A percentile compares a stretch with the other conserved stretches of the same genome.
Conservation (phyloP, 257 asterid genomes). For the Ballota nigra region DNA sequence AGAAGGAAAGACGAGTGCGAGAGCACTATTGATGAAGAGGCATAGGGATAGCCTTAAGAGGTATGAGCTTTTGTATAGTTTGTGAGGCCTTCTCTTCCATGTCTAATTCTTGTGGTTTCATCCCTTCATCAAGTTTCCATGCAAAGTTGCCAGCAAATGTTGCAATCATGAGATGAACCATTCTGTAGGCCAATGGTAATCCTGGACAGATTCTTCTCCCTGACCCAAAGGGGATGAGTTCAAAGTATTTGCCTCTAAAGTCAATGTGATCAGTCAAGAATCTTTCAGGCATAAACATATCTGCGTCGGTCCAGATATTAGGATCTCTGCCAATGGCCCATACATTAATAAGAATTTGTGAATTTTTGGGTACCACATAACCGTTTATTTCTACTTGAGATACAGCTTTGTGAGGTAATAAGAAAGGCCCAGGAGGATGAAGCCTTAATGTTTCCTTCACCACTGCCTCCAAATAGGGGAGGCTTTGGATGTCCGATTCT, state of each 20-base stretch:
- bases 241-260: slow-evolving; percentile 20
- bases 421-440: slow-evolving; percentile 29
- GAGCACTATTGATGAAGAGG: too few relatives aligned
- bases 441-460: slow-evolving; percentile 41
- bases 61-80: slow-evolving; percentile 24
- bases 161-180: slow-evolving; percentile 37
- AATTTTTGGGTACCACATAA: slow-evolving; percentile 24
- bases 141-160: slow-evolving; percentile 26
- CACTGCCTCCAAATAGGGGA: slow-evolving; percentile 31
- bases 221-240: slow-evolving; percentile 34
- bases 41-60: slow-evolving; percentile 31
- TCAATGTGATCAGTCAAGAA: slow-evolving; percentile 28
- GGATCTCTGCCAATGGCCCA: slow-evolving; percentile 44
- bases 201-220: slow-evolving; percentile 42
- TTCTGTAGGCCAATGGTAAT: slow-evolving; percentile 32
- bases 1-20: too few relatives aligned
- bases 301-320: slow-evolving; percentile 28
- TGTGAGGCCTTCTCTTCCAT: slow-evolving; percentile 29
- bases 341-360: slow-evolving; percentile 33
- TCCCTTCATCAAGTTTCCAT: slow-evolving; percentile 30
- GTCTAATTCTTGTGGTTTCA: slow-evolving; percentile 16
- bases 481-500: slow-evolving; percentile 27
- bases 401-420: slow-evolving; percentile 31
- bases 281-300: slow-evolving; percentile 34
- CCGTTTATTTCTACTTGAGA: slow-evolving; percentile 21